These are phyloP conservation scores for Saccharomyces hybrid DNA, from an alignment of 1,139 yeast species.

Conservation along the genomic window DNA sequence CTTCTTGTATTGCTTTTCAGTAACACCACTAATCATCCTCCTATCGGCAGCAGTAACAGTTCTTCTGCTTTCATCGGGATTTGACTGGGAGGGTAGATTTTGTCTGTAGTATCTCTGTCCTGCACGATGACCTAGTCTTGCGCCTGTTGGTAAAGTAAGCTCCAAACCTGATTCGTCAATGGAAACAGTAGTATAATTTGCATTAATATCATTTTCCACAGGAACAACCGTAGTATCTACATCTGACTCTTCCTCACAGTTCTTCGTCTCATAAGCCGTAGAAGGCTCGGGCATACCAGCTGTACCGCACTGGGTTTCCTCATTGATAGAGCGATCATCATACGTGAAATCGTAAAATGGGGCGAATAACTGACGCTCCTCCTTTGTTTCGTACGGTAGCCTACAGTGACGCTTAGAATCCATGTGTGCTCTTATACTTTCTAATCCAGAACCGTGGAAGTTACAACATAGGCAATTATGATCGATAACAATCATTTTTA, in stretches of 20 bases:
- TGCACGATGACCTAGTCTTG: constrained; percentile 56
- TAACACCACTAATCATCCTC: constrained; percentile 38
- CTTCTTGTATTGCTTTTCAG: constrained; percentile 39
- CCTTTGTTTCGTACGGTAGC: constrained; percentile 79
- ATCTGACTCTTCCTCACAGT: constrained; percentile 20
- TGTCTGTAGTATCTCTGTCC: constrained; percentile 57
- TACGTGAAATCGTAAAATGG: constrained; percentile 81
- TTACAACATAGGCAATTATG: constrained; percentile 76
- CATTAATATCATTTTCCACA: constrained; percentile 29
- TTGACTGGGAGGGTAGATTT: constrained; percentile 32
- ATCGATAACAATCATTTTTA: constrained; percentile 79
- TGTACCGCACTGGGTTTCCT: constrained; percentile 33
- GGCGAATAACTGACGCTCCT: constrained; percentile 71
- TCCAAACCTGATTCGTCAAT: constrained; percentile 49
- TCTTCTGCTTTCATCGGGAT: constrained; percentile 27
- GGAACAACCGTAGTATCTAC: neutral
- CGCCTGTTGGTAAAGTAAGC: constrained; percentile 58
- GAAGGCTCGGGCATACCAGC: constrained; percentile 34
- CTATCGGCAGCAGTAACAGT: constrained; percentile 56
- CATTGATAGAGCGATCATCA: constrained; percentile 18
- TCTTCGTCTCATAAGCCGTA: constrained; percentile 21
- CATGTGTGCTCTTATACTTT: constrained; percentile 90
- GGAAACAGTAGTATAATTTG: constrained; percentile 34
- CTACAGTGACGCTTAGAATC: constrained; percentile 75
- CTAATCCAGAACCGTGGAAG: constrained; percentile 75